These are phyloP conservation scores for Amanita bisporigera DNA, from an alignment of 1,284 basidiomycete genomes.

Conservation along the genomic window DNA sequence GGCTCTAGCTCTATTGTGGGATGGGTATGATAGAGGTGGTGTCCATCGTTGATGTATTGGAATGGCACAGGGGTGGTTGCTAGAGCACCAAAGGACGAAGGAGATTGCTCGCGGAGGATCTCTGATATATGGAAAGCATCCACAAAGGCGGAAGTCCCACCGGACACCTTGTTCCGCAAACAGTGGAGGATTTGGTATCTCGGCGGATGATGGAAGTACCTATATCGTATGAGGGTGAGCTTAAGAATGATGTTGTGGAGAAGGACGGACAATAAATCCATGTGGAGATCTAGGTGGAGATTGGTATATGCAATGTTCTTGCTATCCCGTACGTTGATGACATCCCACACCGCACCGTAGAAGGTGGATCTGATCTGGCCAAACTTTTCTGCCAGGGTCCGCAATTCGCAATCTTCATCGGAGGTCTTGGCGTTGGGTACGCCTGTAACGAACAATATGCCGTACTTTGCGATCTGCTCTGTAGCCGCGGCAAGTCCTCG, in stretches of 20 bases:
- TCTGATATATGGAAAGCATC: constrained; percentile 79
- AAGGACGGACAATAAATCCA: constrained; percentile 83
- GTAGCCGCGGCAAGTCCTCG: constrained; percentile 56
- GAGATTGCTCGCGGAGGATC: constrained; percentile 56
- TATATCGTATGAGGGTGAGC: constrained; percentile 36
- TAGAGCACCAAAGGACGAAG: constrained; percentile 65
- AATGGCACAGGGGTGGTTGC: constrained; percentile 74
- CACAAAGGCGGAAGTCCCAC: constrained; percentile 89
- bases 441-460: constrained; percentile 60
- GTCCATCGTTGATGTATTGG: constrained; percentile 91
- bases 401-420: constrained; percentile 68
- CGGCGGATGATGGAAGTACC: constrained; percentile 89
- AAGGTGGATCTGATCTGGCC: constrained; percentile 87
- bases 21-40: constrained; percentile 83
- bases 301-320: constrained; percentile 97
- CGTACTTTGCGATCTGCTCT: constrained; percentile 59
- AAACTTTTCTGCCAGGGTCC: constrained; percentile 66
- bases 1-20: constrained; percentile 75
- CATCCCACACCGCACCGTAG: constrained; percentile 93
- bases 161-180: constrained; percentile 81
- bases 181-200: constrained; percentile 93
- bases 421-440: constrained; percentile 50
- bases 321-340: constrained; percentile 76
- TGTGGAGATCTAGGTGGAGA: constrained; percentile 87
- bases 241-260: neutral